Evolutionary conservation across 2,329 filamentous ascomycete species (phyloP).

Genomic region (Gremmenia infestans): DNA sequence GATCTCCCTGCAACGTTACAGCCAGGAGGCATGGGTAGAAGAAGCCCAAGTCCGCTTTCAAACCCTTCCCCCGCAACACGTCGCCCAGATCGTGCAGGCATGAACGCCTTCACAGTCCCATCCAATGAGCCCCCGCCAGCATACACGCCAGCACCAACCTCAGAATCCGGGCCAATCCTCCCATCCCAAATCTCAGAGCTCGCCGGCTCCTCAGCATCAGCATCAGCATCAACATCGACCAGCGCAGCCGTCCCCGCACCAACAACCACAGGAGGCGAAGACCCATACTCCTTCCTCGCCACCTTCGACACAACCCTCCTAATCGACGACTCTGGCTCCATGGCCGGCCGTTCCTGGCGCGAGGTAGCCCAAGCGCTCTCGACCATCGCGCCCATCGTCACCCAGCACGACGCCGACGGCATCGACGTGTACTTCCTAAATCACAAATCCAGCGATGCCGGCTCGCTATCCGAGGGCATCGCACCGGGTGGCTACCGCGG

Average conservation of each 20-base stretch:
- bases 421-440: slow-evolving; percentile 93
- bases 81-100: slow-evolving; percentile 26
- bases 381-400: slow-evolving; percentile 77
- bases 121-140: slow-evolving; percentile 31
- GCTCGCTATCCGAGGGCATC: slow-evolving; percentile 32
- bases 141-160: slow-evolving; percentile 23
- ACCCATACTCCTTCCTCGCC: slow-evolving; percentile 69
- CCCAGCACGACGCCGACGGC: slow-evolving; percentile 72
- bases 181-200: slow-evolving; percentile 8
- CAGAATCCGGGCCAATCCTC: slow-evolving; percentile 12
- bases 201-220: slow-evolving; percentile 29
- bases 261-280: slow-evolving; percentile 44
- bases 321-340: slow-evolving; percentile 88
- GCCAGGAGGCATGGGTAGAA: background rate
- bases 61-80: slow-evolving; percentile 25
- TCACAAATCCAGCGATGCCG: slow-evolving; percentile 41
- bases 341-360: slow-evolving; percentile 71
- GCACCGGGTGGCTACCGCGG: slow-evolving; percentile 56
- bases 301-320: slow-evolving; percentile 85
- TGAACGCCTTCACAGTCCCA: slow-evolving; percentile 28
- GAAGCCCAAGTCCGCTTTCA: slow-evolving; percentile 12
- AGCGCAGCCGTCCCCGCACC: slow-evolving; percentile 17
- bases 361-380: slow-evolving; percentile 67
- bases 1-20: background rate
- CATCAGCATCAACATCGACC: slow-evolving; percentile 40